These are phyloP conservation scores for Panicum virgatum DNA, from an alignment of 202 grass and related monocot species.

Conservation along the genomic window DNA sequence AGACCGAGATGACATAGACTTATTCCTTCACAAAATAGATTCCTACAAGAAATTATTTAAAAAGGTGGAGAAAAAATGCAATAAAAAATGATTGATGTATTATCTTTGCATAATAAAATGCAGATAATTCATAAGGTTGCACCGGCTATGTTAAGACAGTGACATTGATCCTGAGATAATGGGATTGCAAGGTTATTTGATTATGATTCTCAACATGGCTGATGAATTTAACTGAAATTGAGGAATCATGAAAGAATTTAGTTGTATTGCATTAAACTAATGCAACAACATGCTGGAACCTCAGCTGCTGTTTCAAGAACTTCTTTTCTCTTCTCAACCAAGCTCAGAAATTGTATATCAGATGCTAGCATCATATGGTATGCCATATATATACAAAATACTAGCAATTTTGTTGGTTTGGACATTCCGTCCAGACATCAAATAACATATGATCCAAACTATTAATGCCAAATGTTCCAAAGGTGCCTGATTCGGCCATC, in stretches of 20 bases:
- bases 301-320: not conserved
- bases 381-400: not conserved
- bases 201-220: not conserved
- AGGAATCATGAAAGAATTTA: not conserved
- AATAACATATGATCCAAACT: not conserved
- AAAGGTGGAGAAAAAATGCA: not conserved
- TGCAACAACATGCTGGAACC: not conserved
- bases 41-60: not conserved
- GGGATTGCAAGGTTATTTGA: conserved; percentile 4
- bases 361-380: not conserved
- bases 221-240: not conserved
- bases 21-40: not conserved
- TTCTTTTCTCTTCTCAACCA: conserved; percentile 19
- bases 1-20: too few species aligned
- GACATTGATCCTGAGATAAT: not conserved
- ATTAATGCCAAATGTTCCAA: too few species aligned
- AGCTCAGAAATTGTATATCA: not conserved
- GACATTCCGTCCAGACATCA: conserved; percentile 14
- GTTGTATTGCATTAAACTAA: not conserved
- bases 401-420: not conserved
- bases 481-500: too few species aligned
- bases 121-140: not conserved
- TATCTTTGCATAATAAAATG: conserved; percentile 4
- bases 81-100: not conserved
- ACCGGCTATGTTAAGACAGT: not conserved